Evolutionary conservation across 768 basidiomycete species (phyloP).

Genomic region (Boletus huronensis): DNA sequence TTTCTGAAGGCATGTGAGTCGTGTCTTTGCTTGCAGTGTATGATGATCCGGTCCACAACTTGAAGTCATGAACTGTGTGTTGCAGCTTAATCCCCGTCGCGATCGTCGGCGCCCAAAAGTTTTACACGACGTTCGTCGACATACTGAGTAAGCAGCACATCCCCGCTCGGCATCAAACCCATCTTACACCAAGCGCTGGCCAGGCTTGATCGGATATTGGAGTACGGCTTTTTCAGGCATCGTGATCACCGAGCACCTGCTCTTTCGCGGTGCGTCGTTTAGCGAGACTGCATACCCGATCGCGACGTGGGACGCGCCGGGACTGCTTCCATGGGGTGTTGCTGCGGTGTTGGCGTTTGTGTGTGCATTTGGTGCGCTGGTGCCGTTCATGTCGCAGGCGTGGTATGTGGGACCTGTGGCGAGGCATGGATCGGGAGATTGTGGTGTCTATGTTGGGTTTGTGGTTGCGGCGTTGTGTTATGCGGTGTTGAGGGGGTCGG

Average conservation of each 20-base stretch:
- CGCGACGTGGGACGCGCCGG: slow-evolving; percentile 34
- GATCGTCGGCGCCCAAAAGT: slow-evolving; percentile 43
- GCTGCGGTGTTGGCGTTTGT: slow-evolving; percentile 41
- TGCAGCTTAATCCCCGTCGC: slow-evolving; percentile 44
- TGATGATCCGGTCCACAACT: neutral
- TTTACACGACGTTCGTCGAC: slow-evolving; percentile 44
- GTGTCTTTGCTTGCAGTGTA: neutral
- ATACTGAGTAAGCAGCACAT: slow-evolving; percentile 30
- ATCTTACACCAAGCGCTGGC: slow-evolving; percentile 1
- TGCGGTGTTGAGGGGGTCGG: slow-evolving; percentile 26
- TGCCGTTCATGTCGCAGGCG: slow-evolving; percentile 50
- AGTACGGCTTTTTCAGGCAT: slow-evolving; percentile 36
- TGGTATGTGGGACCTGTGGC: slow-evolving; percentile 54
- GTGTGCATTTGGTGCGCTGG: slow-evolving; percentile 37
- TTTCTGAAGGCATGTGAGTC: slow-evolving; percentile 44
- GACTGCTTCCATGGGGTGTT: slow-evolving; percentile 37
- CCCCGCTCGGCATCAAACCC: slow-evolving; percentile 3
- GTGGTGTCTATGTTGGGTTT: slow-evolving; percentile 43
- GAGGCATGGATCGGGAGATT: slow-evolving; percentile 41
- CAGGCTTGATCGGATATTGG: slow-evolving; percentile 47
- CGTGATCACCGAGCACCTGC: slow-evolving; percentile 41
- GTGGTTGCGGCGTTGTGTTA: slow-evolving; percentile 33
- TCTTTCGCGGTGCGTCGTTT: slow-evolving; percentile 39
- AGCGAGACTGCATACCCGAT: slow-evolving; percentile 35
- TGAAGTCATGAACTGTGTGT: neutral